These are phyloP conservation scores for Spiromastix sp. DNA, from an alignment of 2,329 filamentous ascomycete species.

Conservation along the genomic window DNA sequence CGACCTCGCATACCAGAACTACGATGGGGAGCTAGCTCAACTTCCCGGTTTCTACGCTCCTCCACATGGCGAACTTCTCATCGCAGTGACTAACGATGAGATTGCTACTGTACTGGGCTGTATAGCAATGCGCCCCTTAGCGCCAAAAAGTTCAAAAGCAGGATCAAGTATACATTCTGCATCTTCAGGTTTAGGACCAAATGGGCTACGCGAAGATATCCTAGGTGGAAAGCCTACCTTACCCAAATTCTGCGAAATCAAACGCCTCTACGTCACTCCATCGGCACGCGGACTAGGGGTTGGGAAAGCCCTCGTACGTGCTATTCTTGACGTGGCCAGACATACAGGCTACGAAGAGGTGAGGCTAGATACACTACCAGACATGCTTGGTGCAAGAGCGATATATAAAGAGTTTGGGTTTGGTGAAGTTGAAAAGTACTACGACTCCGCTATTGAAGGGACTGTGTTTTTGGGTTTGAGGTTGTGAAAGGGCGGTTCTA, in stretches of 20 bases:
- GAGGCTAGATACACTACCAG: slow-evolving; percentile 45
- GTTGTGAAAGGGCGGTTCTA: slow-evolving; percentile 5
- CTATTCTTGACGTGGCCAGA: slow-evolving; percentile 35
- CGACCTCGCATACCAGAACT: slow-evolving; percentile 49
- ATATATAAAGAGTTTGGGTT: slow-evolving; percentile 45
- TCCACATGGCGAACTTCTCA: slow-evolving; percentile 7
- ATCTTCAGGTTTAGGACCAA: slow-evolving; percentile 9
- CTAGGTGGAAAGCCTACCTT: slow-evolving; percentile 3
- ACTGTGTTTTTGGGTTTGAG: slow-evolving; percentile 42
- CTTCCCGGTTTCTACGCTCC: slow-evolving; percentile 46
- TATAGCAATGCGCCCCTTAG: slow-evolving; percentile 37
- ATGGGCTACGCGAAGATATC: too few species aligned
- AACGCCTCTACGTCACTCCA: slow-evolving; percentile 45
- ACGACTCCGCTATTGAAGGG: slow-evolving; percentile 44
- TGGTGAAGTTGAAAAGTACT: slow-evolving; percentile 42
- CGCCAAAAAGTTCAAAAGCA: too few species aligned
- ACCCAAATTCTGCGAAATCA: slow-evolving; percentile 41
- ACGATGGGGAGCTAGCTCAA: slow-evolving; percentile 40
- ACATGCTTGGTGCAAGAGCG: slow-evolving; percentile 40
- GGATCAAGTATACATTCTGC: neutral
- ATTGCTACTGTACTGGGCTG: slow-evolving; percentile 32
- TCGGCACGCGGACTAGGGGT: slow-evolving; percentile 39
- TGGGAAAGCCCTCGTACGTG: slow-evolving; percentile 38
- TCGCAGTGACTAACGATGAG: slow-evolving; percentile 5
- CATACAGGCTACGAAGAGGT: slow-evolving; percentile 42